These are phyloP conservation scores for Diutina pseudorugosa DNA, from an alignment of 1,139 yeast species.

Conservation along the genomic window DNA sequence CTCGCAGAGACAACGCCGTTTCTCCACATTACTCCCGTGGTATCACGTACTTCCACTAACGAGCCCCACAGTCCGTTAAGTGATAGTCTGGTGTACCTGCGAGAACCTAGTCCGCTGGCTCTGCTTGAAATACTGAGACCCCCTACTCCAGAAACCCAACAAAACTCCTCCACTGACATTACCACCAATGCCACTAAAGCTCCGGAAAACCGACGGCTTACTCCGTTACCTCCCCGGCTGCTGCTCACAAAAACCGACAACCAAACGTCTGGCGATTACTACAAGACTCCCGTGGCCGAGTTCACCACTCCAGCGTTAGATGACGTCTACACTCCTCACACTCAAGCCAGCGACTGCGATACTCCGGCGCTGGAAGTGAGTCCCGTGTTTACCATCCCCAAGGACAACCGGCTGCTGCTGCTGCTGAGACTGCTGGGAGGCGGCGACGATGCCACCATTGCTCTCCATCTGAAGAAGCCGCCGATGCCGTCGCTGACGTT, in stretches of 20 bases:
- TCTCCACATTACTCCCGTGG: background rate
- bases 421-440: background rate
- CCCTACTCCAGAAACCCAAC: background rate
- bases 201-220: background rate
- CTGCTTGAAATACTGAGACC: background rate
- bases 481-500: background rate
- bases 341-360: background rate
- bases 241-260: background rate
- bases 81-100: background rate
- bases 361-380: constrained; percentile 2
- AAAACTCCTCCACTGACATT: too few relatives aligned
- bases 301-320: background rate
- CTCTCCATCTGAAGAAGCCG: background rate
- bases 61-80: background rate
- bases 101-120: background rate
- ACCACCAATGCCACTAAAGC: too few relatives aligned
- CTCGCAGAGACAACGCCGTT: background rate
- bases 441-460: background rate
- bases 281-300: background rate
- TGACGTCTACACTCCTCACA: background rate
- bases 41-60: background rate
- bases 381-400: background rate
- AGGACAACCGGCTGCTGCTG: background rate
- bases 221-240: background rate
- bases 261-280: background rate